These are phyloP conservation scores for Penicillium hordei DNA, from an alignment of 2,329 filamentous ascomycete genomes.

Conservation along the genomic window DNA sequence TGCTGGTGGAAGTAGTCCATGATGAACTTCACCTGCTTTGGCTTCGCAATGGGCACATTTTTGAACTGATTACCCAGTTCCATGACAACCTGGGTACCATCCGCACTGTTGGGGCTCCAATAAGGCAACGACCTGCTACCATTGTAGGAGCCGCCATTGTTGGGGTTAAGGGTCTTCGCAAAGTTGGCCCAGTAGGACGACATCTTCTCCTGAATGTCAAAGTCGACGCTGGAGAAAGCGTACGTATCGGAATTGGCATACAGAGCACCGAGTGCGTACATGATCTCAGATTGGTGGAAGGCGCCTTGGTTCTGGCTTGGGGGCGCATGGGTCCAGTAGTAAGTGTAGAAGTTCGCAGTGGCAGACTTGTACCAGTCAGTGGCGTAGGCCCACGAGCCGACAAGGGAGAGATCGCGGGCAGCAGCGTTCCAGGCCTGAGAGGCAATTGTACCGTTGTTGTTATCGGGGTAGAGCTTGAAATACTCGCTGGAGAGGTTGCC, in stretches of 20 bases:
- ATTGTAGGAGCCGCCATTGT: slow-evolving; percentile 21
- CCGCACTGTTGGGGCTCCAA: slow-evolving; percentile 23
- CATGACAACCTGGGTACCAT: slow-evolving; percentile 25
- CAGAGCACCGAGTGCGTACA: slow-evolving; percentile 40
- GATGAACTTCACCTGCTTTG: slow-evolving; percentile 19
- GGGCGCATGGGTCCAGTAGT: slow-evolving; percentile 40
- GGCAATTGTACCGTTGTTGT: slow-evolving; percentile 24
- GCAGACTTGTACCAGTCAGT: slow-evolving; percentile 30
- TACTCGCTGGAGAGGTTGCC: slow-evolving; percentile 18
- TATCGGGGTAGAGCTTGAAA: slow-evolving; percentile 30
- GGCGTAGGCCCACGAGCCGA: slow-evolving; percentile 31
- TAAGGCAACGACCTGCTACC: slow-evolving; percentile 17
- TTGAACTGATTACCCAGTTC: slow-evolving; percentile 23
- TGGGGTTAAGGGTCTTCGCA: slow-evolving; percentile 34
- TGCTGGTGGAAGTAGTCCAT: slow-evolving; percentile 27
- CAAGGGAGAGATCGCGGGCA: slow-evolving; percentile 25
- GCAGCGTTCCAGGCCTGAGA: slow-evolving; percentile 29
- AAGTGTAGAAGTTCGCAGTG: slow-evolving; percentile 34
- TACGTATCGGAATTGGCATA: slow-evolving; percentile 34
- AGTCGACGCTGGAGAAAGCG: slow-evolving; percentile 28
- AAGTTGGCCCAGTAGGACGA: slow-evolving; percentile 40
- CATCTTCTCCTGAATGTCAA: slow-evolving; percentile 32
- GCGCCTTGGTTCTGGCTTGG: slow-evolving; percentile 39
- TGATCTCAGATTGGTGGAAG: slow-evolving; percentile 42
- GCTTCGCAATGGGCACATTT: slow-evolving; percentile 23